Percentiles rank a stretch among this genome's conserved stretches.
phyloP scores from a whole-genome alignment of 2,329 filamentous ascomycete species.

The Leptodontidium sp. region DNA sequence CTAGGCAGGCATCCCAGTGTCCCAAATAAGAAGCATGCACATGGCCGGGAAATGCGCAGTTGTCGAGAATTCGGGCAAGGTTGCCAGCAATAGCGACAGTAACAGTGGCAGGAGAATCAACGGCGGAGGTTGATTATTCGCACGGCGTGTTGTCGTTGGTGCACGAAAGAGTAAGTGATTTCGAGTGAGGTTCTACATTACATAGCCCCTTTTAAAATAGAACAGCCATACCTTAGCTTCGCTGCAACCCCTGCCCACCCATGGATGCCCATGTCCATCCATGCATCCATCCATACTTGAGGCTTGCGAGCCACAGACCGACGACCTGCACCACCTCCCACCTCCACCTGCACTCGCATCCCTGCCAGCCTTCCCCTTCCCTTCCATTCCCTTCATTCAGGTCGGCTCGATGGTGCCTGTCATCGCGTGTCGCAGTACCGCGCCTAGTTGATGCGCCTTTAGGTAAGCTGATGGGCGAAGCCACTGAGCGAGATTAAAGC shows the following conservation, averaged over 20 bases:
- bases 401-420: constrained; percentile 5
- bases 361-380: not conserved
- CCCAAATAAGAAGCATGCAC: constrained; percentile 17
- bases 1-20: constrained; percentile 10
- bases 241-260: no score
- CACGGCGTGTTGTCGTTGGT: constrained; percentile 8
- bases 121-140: not conserved
- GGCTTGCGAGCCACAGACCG: no score
- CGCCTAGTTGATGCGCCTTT: constrained; percentile 9
- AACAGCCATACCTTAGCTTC: not conserved
- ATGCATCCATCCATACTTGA: no score
- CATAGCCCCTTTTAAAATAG: constrained; percentile 22
- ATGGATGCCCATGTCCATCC: no score
- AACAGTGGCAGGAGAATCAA: not conserved
- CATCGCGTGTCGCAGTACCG: constrained; percentile 8
- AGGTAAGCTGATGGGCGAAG: constrained; percentile 19
- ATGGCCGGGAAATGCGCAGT: constrained; percentile 10
- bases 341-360: not conserved
- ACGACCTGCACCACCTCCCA: no score
- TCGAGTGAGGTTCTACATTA: not conserved
- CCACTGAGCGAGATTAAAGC: constrained; percentile 18
- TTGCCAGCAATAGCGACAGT: not conserved
- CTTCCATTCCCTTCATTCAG: not conserved
- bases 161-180: constrained; percentile 5
- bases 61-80: not conserved